A percentile compares a stretch with the other conserved stretches of the same genome.
Evolutionary conservation across 257 asterid species (phyloP).

Genomic region (Avicennia marina): DNA sequence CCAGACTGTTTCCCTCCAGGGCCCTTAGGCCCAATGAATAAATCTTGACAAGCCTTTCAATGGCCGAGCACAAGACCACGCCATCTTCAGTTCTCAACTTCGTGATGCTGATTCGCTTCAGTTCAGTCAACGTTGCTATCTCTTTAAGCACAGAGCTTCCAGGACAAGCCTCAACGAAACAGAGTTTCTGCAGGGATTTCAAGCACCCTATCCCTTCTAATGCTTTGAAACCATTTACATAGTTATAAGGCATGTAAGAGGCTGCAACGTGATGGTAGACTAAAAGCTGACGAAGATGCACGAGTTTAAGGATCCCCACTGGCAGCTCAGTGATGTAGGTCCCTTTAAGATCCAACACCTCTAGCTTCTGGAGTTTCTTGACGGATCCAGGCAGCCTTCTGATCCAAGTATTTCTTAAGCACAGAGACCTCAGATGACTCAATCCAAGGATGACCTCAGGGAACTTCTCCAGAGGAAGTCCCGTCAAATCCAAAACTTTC

Average conservation of each 20-base stretch:
- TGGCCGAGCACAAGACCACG: constrained; percentile 19
- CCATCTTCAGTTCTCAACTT: constrained; percentile 33
- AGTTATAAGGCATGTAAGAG: constrained; percentile 22
- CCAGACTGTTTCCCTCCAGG: constrained; percentile 24
- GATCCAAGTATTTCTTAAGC: constrained; percentile 28
- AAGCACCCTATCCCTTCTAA: constrained; percentile 24
- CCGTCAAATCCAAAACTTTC: constrained; percentile 25
- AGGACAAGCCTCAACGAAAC: constrained; percentile 20
- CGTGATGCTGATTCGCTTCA: constrained; percentile 22
- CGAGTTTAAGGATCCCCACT: constrained; percentile 25
- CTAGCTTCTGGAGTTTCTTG: constrained; percentile 26
- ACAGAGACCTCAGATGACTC: constrained; percentile 21
- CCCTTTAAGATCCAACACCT: constrained; percentile 33
- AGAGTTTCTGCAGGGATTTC: constrained; percentile 23
- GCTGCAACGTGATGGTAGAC: constrained; percentile 16
- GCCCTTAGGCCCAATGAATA: constrained; percentile 20
- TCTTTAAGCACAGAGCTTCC: constrained; percentile 20
- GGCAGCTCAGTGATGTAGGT: constrained; percentile 31
- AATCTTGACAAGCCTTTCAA: constrained; percentile 26
- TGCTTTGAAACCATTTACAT: constrained; percentile 31
- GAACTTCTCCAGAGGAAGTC: constrained; percentile 19
- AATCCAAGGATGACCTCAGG: constrained; percentile 22
- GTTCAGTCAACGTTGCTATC: constrained; percentile 19
- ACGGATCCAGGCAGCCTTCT: constrained; percentile 20
- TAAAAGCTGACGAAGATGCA: constrained; percentile 26